Evolutionary conservation across 352 stramenopile genomes (phyloP).

Genomic region (Phytophthora cryptogea): DNA sequence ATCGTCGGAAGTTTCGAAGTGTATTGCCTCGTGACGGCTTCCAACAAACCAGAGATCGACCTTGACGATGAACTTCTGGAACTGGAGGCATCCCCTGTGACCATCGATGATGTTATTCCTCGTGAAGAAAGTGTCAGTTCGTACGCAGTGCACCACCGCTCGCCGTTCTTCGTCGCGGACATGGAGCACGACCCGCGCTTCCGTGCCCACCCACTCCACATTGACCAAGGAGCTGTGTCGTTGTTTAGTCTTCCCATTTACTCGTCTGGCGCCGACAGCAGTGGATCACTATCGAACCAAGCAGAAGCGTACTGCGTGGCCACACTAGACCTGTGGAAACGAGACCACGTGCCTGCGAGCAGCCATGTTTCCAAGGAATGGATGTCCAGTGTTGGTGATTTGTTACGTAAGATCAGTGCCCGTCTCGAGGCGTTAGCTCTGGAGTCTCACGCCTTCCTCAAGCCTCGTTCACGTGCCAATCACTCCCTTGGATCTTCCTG

Average conservation of each 20-base stretch:
- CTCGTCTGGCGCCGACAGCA: constrained; percentile 30
- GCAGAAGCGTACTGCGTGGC: constrained; percentile 52
- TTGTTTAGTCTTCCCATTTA: constrained; percentile 79
- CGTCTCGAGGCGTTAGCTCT: constrained; percentile 56
- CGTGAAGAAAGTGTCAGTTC: constrained; percentile 72
- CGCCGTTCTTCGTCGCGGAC: constrained; percentile 70
- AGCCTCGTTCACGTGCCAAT: constrained; percentile 44
- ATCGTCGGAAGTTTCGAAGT: constrained; percentile 60
- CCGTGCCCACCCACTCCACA: constrained; percentile 65
- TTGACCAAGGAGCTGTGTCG: constrained; percentile 59
- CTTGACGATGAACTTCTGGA: constrained; percentile 36
- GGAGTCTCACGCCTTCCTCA: constrained; percentile 46
- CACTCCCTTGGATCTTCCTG: constrained; percentile 64
- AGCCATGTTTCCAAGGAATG: constrained; percentile 71
- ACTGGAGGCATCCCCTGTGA: constrained; percentile 40
- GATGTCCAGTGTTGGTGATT: constrained; percentile 40
- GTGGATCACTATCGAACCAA: constrained; percentile 3
- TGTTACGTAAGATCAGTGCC: constrained; percentile 45
- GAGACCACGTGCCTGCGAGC: constrained; percentile 51
- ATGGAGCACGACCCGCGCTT: constrained; percentile 67
- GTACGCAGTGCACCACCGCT: constrained; percentile 69
- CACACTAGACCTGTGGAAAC: constrained; percentile 72
- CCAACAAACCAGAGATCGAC: constrained; percentile 32
- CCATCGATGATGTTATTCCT: constrained; percentile 58
- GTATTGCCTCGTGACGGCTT: constrained; percentile 69